These are phyloP conservation scores for Taphrina communis DNA, from an alignment of 1,139 yeast species.

Conservation along the genomic window DNA sequence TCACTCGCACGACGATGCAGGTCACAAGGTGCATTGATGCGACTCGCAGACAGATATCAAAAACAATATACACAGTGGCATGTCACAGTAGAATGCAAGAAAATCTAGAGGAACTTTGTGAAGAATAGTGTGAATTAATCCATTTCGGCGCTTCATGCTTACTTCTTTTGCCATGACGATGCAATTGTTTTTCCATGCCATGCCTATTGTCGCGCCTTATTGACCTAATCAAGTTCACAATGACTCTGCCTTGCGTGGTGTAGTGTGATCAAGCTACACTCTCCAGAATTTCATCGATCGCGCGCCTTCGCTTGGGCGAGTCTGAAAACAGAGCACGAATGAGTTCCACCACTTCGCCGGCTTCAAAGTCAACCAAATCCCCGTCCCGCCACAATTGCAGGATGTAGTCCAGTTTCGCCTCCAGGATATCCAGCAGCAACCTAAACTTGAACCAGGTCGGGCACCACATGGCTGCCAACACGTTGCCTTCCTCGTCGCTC, in stretches of 20 bases:
- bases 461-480: conserved; percentile 50
- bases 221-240: no score
- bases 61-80: neutral
- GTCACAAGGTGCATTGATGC: neutral
- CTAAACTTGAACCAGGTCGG: conserved; percentile 55
- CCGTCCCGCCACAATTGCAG: conserved; percentile 74
- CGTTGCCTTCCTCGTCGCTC: conserved; percentile 39
- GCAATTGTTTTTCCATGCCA: neutral
- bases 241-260: neutral
- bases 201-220: no score
- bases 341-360: conserved; percentile 68
- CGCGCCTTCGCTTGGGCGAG: conserved; percentile 66
- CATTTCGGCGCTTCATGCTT: neutral
- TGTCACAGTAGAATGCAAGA: neutral
- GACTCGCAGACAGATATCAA: neutral
- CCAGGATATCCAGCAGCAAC: conserved; percentile 51
- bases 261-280: conserved; percentile 8
- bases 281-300: conserved; percentile 61
- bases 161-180: neutral
- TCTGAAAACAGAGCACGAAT: conserved; percentile 72
- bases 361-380: conserved; percentile 70
- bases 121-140: neutral
- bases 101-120: neutral
- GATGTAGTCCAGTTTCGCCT: conserved; percentile 64
- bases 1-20: conserved; percentile 4